A percentile compares a stretch with the other conserved stretches of the same genome.
Conservation (phyloP, 495 filamentous ascomycete genomes). For the Pseudoneurospora amorphoporcata region DNA sequence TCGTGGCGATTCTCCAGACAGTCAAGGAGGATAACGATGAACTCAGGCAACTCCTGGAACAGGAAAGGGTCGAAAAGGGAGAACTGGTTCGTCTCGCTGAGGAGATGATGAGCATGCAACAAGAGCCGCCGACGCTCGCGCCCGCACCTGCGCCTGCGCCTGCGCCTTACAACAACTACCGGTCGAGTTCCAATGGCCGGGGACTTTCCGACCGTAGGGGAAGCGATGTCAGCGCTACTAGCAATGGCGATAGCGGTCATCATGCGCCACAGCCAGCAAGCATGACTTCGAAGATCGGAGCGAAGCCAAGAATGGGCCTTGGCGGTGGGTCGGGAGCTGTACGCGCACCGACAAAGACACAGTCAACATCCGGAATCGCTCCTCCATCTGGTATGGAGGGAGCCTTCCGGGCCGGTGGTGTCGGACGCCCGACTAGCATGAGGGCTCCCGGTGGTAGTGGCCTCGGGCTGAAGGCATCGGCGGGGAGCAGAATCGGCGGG, state of each 20-base stretch:
- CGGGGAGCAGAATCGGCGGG: constrained; percentile 35
- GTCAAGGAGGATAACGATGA: constrained; percentile 56
- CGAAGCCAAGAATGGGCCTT: background rate
- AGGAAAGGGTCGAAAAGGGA: constrained; percentile 83
- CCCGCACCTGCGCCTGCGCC: constrained; percentile 10
- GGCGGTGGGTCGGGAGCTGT: background rate
- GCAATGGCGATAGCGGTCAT: background rate
- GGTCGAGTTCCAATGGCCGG: constrained; percentile 8
- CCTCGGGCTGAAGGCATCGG: constrained; percentile 1
- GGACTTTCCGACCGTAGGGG: background rate
- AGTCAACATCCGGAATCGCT: background rate
- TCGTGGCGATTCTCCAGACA: constrained; percentile 55
- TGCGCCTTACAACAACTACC: constrained; percentile 1
- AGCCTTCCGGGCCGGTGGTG: constrained; percentile 9
- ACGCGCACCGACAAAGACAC: background rate
- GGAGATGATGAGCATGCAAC: constrained; percentile 63
- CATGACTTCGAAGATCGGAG: background rate
- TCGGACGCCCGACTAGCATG: constrained; percentile 30
- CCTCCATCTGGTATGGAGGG: background rate
- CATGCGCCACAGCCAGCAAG: background rate
- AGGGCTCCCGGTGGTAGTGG: constrained; percentile 27
- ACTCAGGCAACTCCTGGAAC: constrained; percentile 54
- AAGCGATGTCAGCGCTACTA: background rate
- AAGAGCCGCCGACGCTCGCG: constrained; percentile 4
- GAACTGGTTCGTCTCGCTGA: constrained; percentile 88